phyloP scores from a whole-genome alignment of 352 stramenopile species.

The Pythium coloratum region DNA sequence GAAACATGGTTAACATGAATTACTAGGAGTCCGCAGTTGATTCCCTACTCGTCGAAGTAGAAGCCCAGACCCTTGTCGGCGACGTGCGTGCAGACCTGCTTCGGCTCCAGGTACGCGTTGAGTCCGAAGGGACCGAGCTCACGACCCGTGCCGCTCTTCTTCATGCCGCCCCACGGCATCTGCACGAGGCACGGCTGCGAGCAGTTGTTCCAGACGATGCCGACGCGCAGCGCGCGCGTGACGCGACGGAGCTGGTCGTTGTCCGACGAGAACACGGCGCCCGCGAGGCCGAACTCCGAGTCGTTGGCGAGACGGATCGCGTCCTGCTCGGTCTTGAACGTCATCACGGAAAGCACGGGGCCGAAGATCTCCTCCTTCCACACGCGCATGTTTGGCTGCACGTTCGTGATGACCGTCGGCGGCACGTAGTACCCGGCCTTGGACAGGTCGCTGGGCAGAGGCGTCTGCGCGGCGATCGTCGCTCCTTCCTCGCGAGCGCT shows the following conservation, averaged over 20 bases:
- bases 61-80: conserved; percentile 69
- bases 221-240: conserved; percentile 49
- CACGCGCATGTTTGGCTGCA: conserved; percentile 60
- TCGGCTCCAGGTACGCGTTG: conserved; percentile 64
- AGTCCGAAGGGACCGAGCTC: conserved; percentile 66
- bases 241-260: conserved; percentile 52
- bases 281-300: conserved; percentile 75
- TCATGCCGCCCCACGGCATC: conserved; percentile 80
- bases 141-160: conserved; percentile 80
- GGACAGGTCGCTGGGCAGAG: conserved; percentile 20
- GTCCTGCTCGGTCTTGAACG: conserved; percentile 86
- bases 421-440: conserved; percentile 67
- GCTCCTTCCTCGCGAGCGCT: conserved; percentile 53
- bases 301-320: conserved; percentile 74
- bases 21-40: conserved; percentile 9
- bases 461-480: conserved; percentile 41
- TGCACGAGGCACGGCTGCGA: conserved; percentile 63
- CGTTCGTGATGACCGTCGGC: conserved; percentile 75
- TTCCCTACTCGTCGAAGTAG: conserved; percentile 39
- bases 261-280: conserved; percentile 68
- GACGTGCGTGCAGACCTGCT: conserved; percentile 71
- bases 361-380: conserved; percentile 91
- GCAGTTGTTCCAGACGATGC: conserved; percentile 73
- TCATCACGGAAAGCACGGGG: conserved; percentile 81
- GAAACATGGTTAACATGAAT: conserved; percentile 10